phyloP scores from a whole-genome alignment of 2,329 filamentous ascomycete species.

The Phaeosphaeriaceae sp. region DNA sequence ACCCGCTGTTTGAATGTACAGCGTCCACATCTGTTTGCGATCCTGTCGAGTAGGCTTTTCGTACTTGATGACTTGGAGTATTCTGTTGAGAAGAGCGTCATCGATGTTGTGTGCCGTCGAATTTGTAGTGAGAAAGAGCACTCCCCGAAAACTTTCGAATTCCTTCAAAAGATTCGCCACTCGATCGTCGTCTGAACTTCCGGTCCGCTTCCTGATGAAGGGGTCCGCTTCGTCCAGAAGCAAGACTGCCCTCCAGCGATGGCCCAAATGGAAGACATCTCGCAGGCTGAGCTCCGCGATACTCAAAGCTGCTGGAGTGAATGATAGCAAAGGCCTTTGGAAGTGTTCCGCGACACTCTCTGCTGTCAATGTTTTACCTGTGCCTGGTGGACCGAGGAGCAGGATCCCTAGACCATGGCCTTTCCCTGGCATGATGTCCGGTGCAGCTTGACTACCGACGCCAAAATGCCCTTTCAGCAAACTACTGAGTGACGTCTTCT shows the following conservation, averaged over 20 bases:
- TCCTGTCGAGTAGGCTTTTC: neutral
- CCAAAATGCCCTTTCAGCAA: neutral
- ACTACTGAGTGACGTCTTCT: neutral
- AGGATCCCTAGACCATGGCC: neutral
- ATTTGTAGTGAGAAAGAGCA: neutral
- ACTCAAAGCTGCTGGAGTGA: neutral
- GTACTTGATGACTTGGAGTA: neutral
- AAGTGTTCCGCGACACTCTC: neutral
- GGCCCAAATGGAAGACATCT: neutral
- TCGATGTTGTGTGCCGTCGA: neutral
- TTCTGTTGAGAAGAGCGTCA: neutral
- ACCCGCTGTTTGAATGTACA: neutral
- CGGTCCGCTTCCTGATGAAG: neutral
- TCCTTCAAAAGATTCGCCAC: neutral
- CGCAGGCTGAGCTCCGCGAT: neutral
- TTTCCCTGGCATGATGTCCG: neutral
- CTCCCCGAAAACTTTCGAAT: neutral
- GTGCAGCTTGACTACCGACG: neutral
- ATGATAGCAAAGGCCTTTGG: neutral
- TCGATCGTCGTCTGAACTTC: neutral
- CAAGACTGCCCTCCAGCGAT: neutral
- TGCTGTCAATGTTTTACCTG: neutral
- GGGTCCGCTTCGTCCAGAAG: neutral
- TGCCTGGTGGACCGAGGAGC: neutral
- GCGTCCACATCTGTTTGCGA: neutral